Conservation (phyloP, 78 protist genomes). For the Chrysochromulina parva region DNA sequence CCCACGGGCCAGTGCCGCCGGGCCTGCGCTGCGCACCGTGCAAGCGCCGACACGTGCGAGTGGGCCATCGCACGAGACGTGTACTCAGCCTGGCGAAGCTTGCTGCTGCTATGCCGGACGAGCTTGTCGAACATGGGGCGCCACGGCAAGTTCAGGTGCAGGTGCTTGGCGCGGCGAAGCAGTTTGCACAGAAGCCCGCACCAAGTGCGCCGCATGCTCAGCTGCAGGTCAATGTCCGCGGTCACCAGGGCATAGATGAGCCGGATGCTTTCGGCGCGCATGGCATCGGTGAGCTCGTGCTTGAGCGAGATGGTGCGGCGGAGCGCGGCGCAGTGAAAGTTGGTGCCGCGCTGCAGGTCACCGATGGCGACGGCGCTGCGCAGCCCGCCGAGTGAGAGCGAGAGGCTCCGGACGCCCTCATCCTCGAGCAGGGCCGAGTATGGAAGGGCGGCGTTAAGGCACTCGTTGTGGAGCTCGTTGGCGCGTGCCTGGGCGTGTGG, state of each 20-base stretch:
- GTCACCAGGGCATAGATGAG: no score
- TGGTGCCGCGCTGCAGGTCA: neutral
- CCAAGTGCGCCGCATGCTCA: neutral
- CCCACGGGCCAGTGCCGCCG: neutral
- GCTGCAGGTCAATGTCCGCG: no score
- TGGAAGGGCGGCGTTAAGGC: neutral
- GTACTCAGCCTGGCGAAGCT: neutral
- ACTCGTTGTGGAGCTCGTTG: no score
- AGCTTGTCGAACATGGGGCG: neutral
- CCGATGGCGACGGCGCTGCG: neutral
- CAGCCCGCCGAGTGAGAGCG: neutral
- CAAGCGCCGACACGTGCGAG: neutral
- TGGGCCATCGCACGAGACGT: neutral
- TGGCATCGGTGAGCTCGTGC: neutral
- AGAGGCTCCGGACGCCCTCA: neutral
- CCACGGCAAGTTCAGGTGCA: neutral
- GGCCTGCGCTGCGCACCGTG: neutral
- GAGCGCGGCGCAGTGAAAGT: neutral
- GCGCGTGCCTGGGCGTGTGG: no score
- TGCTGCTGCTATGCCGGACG: neutral
- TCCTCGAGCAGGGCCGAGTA: neutral
- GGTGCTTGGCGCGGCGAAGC: neutral
- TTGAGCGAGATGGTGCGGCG: neutral
- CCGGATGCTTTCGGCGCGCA: no score
- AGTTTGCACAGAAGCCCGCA: neutral